Evolutionary conservation across 371 early-diverging fungal genomes (phyloP).

Genomic region (Sporodiniella umbellata): DNA sequence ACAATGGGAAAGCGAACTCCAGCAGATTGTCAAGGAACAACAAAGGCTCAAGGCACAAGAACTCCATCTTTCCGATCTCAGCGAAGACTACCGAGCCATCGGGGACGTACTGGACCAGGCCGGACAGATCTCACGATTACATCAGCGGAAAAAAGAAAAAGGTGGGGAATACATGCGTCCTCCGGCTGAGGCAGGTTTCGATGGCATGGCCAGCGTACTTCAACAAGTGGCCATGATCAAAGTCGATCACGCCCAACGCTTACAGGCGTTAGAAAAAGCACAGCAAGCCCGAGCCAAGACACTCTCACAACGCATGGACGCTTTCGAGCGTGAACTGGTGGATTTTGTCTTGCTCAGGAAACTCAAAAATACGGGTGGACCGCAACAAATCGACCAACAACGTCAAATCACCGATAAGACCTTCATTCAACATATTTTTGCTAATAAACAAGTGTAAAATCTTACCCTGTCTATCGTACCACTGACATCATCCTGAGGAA

Average conservation of each 20-base stretch:
- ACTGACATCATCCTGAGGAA: no score
- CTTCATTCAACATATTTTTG: conserved; percentile 58
- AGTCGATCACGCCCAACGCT: conserved; percentile 60
- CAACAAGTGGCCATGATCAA: conserved; percentile 67
- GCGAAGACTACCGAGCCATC: conserved; percentile 61
- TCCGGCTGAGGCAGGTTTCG: conserved; percentile 15
- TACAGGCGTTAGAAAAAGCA: conserved; percentile 68
- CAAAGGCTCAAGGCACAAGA: conserved; percentile 76
- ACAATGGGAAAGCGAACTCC: conserved; percentile 78
- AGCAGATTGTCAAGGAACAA: conserved; percentile 77
- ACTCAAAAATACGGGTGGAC: conserved; percentile 69
- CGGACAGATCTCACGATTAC: conserved; percentile 57
- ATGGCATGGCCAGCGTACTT: conserved; percentile 60
- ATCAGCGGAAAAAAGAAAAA: conserved; percentile 28
- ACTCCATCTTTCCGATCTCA: conserved; percentile 57
- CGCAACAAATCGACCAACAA: conserved; percentile 62
- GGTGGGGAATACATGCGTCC: not conserved
- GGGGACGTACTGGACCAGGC: conserved; percentile 57
- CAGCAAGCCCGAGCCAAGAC: conserved; percentile 66
- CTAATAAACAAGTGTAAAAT: not conserved
- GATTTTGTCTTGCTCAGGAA: conserved; percentile 62
- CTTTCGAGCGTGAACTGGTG: conserved; percentile 69
- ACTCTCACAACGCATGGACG: conserved; percentile 60
- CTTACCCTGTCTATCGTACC: no score
- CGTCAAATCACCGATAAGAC: conserved; percentile 60